phyloP scores from a whole-genome alignment of 768 basidiomycete species.

The Panellus pusillus region DNA sequence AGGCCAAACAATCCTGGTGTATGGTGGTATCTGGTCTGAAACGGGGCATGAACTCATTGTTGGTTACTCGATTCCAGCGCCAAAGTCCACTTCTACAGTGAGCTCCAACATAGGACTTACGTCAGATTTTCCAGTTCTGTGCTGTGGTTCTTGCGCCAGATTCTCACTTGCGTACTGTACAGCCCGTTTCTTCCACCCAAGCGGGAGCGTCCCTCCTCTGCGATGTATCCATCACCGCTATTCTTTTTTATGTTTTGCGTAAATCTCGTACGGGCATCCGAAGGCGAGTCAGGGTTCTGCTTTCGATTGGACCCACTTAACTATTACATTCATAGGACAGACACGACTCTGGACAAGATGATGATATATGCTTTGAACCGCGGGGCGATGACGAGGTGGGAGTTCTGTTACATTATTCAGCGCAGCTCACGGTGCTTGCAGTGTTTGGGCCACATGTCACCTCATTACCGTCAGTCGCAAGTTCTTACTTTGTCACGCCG shows the following conservation, averaged over 20 bases:
- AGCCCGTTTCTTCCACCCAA: constrained; percentile 2
- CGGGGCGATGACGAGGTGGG: constrained; percentile 1
- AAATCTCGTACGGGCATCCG: background rate
- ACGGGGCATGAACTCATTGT: no score
- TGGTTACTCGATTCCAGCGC: background rate
- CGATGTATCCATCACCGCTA: constrained; percentile 1
- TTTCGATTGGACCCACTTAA: background rate
- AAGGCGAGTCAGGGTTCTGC: background rate
- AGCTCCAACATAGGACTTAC: background rate
- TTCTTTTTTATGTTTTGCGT: background rate
- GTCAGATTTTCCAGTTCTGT: background rate
- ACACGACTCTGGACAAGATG: constrained; percentile 4
- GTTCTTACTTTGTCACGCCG: background rate
- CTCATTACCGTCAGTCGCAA: constrained; percentile 1
- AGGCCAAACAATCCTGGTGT: constrained; percentile 1
- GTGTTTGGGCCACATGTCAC: constrained; percentile 1
- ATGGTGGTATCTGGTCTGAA: background rate
- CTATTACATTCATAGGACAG: no score
- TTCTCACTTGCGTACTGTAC: background rate
- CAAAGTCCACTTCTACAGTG: background rate
- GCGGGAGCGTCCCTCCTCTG: background rate
- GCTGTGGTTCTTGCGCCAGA: no score
- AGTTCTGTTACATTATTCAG: no score
- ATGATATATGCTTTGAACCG: constrained; percentile 4
- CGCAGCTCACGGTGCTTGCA: no score